Evolutionary conservation across 768 basidiomycete species (phyloP).

Genomic region (Leccinum arenicola): DNA sequence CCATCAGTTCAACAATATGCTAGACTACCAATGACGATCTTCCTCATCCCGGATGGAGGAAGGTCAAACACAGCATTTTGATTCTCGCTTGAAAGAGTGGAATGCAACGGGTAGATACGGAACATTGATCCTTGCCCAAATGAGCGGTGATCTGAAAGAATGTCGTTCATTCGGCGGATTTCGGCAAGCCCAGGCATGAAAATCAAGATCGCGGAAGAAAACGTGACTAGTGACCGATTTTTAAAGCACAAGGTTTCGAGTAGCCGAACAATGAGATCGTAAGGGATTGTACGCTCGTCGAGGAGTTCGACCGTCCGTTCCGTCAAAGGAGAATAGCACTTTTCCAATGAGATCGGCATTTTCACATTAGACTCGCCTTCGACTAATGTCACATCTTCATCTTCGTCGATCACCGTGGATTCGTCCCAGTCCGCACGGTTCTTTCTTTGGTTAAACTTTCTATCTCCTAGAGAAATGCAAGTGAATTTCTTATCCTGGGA

Average conservation of each 20-base stretch:
- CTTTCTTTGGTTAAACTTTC: slow-evolving; percentile 64
- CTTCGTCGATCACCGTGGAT: slow-evolving; percentile 56
- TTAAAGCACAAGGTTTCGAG: slow-evolving; percentile 83
- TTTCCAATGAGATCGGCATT: slow-evolving; percentile 55
- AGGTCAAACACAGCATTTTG: slow-evolving; percentile 90
- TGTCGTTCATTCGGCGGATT: slow-evolving; percentile 84
- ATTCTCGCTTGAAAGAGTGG: slow-evolving; percentile 87
- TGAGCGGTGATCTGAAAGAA: slow-evolving; percentile 66
- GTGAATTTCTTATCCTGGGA: background rate
- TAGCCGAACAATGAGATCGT: slow-evolving; percentile 82
- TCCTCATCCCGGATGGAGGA: slow-evolving; percentile 75
- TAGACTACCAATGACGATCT: slow-evolving; percentile 85
- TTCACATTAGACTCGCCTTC: slow-evolving; percentile 17
- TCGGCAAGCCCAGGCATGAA: slow-evolving; percentile 96
- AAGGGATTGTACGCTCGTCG: slow-evolving; percentile 86
- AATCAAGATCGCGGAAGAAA: slow-evolving; percentile 80
- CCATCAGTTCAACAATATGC: background rate
- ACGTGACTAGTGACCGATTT: slow-evolving; percentile 45
- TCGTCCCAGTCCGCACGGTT: slow-evolving; percentile 76
- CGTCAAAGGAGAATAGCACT: slow-evolving; percentile 76
- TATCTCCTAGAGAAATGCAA: slow-evolving; percentile 43
- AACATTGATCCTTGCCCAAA: slow-evolving; percentile 69
- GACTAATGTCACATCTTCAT: slow-evolving; percentile 54
- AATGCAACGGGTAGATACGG: slow-evolving; percentile 84
- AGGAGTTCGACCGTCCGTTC: slow-evolving; percentile 77